Conservation (phyloP, 495 filamentous ascomycete species). For the Aspergillus biplanus region DNA sequence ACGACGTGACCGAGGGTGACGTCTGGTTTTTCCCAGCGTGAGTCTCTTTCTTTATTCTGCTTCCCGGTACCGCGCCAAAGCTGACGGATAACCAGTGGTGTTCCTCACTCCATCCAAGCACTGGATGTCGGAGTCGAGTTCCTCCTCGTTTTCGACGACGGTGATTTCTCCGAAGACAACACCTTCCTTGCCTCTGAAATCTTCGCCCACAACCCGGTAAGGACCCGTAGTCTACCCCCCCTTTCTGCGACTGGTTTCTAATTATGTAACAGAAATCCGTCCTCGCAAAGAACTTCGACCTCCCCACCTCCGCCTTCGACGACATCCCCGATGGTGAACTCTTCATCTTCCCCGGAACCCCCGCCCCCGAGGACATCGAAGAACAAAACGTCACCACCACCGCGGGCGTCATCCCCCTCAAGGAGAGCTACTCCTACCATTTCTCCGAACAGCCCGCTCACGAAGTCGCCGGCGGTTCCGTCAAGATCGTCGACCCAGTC, state of each 20-base stretch:
- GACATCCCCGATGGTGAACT: constrained; percentile 62
- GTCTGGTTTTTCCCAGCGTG: constrained; percentile 71
- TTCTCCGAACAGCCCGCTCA: constrained; percentile 64
- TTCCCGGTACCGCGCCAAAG: not conserved
- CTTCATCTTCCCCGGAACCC: constrained; percentile 72
- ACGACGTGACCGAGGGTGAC: constrained; percentile 68
- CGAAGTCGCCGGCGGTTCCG: constrained; percentile 61
- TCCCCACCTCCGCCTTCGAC: constrained; percentile 57
- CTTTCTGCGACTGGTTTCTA: not conserved
- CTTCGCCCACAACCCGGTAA: constrained; percentile 58
- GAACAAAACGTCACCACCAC: constrained; percentile 65
- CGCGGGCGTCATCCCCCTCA: constrained; percentile 56
- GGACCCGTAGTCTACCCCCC: not conserved
- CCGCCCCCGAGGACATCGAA: constrained; percentile 60
- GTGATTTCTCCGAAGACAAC: constrained; percentile 68
- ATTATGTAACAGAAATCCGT: constrained; percentile 50
- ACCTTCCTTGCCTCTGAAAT: constrained; percentile 71
- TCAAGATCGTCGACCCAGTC: constrained; percentile 68
- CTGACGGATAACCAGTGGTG: constrained; percentile 40
- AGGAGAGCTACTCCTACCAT: constrained; percentile 66
- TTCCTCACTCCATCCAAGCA: constrained; percentile 71
- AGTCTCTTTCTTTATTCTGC: constrained; percentile 11
- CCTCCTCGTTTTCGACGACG: constrained; percentile 71
- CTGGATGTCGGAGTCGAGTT: constrained; percentile 68
- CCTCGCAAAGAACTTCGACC: constrained; percentile 64